These are phyloP conservation scores for Globisporangium spinosum DNA, from an alignment of 352 stramenopile genomes.

Conservation along the genomic window DNA sequence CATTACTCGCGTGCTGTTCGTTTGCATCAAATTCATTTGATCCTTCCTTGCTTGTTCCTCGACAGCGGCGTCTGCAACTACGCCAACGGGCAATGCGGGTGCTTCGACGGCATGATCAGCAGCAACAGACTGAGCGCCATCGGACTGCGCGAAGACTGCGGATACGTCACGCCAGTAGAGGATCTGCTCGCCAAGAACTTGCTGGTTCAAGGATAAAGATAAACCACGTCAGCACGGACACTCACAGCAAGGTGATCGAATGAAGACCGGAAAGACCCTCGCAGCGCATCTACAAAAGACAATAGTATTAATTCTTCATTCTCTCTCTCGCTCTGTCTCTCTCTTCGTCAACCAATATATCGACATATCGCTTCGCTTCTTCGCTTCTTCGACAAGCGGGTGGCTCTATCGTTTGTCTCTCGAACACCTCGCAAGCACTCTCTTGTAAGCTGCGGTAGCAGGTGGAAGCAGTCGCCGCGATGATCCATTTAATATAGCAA, in stretches of 20 bases:
- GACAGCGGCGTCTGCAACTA: conserved; percentile 60
- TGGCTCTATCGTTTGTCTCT: conserved; percentile 3
- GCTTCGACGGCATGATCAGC: conserved; percentile 69
- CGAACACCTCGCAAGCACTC: conserved; percentile 1
- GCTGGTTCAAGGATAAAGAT: conserved; percentile 18
- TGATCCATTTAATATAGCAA: conserved; percentile 15
- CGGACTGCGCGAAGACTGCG: conserved; percentile 62
- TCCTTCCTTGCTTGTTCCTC: background rate
- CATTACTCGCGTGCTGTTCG: background rate
- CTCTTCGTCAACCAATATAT: conserved; percentile 5
- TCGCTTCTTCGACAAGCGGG: background rate
- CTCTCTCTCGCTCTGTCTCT: background rate
- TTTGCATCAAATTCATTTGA: background rate
- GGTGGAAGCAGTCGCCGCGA: background rate
- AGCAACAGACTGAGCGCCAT: conserved; percentile 48
- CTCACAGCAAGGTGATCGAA: background rate
- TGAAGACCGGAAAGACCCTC: background rate
- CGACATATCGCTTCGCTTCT: conserved; percentile 3
- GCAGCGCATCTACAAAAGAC: conserved; percentile 6
- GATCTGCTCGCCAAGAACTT: conserved; percentile 35
- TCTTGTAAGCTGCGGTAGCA: background rate
- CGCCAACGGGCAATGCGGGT: conserved; percentile 41
- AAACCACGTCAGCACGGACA: background rate
- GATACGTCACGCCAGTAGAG: conserved; percentile 40
- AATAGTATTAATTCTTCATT: conserved; percentile 12